Conservation (phyloP, 371 early-diverging fungal species). For the Mortierella sp. region DNA sequence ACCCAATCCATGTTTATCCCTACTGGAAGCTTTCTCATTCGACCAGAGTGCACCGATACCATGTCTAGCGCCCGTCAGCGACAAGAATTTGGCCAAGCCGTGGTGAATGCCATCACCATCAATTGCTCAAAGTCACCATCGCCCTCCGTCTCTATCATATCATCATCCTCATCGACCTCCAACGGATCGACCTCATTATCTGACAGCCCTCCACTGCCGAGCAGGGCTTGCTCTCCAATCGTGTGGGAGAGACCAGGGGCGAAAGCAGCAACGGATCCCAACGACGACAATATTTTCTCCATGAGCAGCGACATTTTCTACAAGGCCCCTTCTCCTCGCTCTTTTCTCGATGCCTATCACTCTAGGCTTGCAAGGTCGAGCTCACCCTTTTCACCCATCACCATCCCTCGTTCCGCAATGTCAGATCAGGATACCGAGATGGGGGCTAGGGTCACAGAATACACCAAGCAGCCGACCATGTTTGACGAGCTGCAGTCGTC, state of each 20-base stretch:
- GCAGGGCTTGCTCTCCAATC: conserved; percentile 7
- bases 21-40: background rate
- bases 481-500: conserved; percentile 57
- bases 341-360: conserved; percentile 20
- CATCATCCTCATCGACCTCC: background rate
- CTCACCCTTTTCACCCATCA: conserved; percentile 12
- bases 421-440: conserved; percentile 1
- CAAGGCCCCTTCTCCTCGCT: conserved; percentile 35
- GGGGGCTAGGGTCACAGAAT: conserved; percentile 36
- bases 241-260: conserved; percentile 5
- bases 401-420: conserved; percentile 21
- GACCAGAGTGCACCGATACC: background rate
- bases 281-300: conserved; percentile 31
- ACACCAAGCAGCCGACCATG: conserved; percentile 40
- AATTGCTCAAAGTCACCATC: background rate
- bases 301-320: conserved; percentile 49
- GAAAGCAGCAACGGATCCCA: background rate
- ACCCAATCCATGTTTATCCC: conserved; percentile 17
- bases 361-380: conserved; percentile 9
- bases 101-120: background rate
- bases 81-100: conserved; percentile 7
- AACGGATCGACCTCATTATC: background rate
- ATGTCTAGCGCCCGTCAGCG: background rate
- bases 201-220: background rate
- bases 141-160: background rate